Percentiles rank a stretch among this genome's conserved stretches.
phyloP scores from a whole-genome alignment of 2,329 filamentous ascomycete species.

The Beauveria asiatica region DNA sequence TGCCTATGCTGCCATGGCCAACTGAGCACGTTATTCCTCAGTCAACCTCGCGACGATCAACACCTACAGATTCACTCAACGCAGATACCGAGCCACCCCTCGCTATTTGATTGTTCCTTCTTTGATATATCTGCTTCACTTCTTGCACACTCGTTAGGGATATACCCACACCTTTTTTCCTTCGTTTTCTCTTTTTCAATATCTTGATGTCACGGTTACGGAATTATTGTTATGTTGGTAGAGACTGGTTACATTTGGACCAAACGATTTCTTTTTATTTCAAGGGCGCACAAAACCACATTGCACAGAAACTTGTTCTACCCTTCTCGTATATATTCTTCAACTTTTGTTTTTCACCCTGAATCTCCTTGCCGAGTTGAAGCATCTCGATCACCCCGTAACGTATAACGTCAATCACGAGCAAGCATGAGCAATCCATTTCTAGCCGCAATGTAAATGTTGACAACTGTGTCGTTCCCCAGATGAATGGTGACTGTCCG shows the following conservation, averaged over 20 bases:
- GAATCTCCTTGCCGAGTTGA: no score
- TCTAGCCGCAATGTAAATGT: no score
- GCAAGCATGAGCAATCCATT: no score
- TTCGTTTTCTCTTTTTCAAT: constrained; percentile 16
- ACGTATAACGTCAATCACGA: no score
- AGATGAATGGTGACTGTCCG: no score
- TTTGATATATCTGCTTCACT: constrained; percentile 18
- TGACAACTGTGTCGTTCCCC: no score
- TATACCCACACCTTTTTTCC: constrained; percentile 20
- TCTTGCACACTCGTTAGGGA: constrained; percentile 30
- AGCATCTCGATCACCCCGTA: no score
- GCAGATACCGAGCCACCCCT: background rate
- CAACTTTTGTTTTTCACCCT: background rate
- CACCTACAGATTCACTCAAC: background rate
- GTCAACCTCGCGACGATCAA: constrained; percentile 14
- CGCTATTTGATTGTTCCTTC: background rate
- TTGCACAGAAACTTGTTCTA: constrained; percentile 3
- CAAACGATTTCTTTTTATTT: constrained; percentile 1
- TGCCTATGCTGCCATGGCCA: constrained; percentile 35
- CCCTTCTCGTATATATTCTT: constrained; percentile 10
- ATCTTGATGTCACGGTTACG: constrained; percentile 9
- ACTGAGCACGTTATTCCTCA: constrained; percentile 11
- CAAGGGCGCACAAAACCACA: constrained; percentile 8
- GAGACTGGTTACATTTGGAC: constrained; percentile 7
- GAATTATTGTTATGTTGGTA: constrained; percentile 4